A percentile compares a stretch with the other conserved stretches of the same genome.
Conservation (phyloP, 257 asterid species). For the Solanum gracilifrons region DNA sequence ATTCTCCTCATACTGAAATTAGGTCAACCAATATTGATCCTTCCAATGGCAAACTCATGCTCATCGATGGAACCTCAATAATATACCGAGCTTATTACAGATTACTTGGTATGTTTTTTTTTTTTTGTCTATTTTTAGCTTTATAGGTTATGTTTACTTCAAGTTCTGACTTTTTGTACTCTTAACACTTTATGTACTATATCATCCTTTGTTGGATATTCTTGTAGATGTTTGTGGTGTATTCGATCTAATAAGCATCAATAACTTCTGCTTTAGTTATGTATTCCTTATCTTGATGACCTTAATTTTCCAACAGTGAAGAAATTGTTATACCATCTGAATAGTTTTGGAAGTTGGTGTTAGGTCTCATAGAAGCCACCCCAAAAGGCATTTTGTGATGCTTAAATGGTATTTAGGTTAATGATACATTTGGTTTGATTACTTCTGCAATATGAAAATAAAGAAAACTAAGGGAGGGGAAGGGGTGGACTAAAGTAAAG, state of each 20-base stretch:
- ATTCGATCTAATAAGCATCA: not conserved
- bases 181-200: not conserved
- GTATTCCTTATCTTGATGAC: not conserved
- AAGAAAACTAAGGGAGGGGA: not conserved
- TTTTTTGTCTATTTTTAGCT: not conserved
- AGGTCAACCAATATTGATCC: slow-evolving; percentile 19
- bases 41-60: slow-evolving; percentile 80
- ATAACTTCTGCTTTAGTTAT: not conserved
- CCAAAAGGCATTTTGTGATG: not conserved
- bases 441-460: not conserved
- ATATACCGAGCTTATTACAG: slow-evolving; percentile 87
- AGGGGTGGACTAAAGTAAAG: not conserved
- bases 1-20: slow-evolving; percentile 23
- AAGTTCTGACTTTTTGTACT: not conserved
- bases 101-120: slow-evolving; percentile 59
- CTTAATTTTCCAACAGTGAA: not conserved
- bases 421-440: not conserved
- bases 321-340: not conserved
- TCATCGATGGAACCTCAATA: slow-evolving; percentile 81
- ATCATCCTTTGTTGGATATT: not conserved
- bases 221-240: not conserved
- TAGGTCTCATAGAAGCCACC: not conserved
- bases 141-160: not conserved
- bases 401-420: not conserved
- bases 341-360: not conserved